Base-by-base conservation (phyloP, 2,329 filamentous ascomycete genomes). In the Endoconidiophora polonica region DNA sequence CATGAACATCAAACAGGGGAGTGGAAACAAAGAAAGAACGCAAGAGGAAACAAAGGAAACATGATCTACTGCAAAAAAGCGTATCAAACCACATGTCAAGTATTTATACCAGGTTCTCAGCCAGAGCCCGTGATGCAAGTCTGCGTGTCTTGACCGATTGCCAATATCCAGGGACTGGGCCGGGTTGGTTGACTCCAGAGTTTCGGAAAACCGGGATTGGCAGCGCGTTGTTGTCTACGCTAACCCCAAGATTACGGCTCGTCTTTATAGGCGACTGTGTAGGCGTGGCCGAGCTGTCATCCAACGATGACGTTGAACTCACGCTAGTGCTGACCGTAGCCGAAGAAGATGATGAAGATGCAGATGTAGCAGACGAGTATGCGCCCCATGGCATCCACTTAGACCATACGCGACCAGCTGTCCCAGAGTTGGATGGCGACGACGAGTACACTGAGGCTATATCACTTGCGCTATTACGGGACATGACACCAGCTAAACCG, bases 111-210 rank as follows among this genome's bases (percentile, higher is more conserved):
- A 49, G 46, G 16, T 29, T 48, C 16, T 52, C 50, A 3, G 37
- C 40, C 23, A 49, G 16, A n/a, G 50, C 46, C 44, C 42, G 46
- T 16, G 50, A 14, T 29, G 50, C 50, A 40, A 44, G 24, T 29
- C 52, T 44, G 5, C 44, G 43, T 5, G 43, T 29, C 40, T 46
- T 50, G 6, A 41, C 52, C 7, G 39, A 29, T 29, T 18, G n/a
- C 52, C 47, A 50, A 26, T 90, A 82, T 0, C 85, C 84, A 0
- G 82, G 76, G 41, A 91, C 81, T 0, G 77, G 71, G 0, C 85
- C 85, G 1, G 76, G 72, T 60, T 90, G 85, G 58, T 91, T 91
- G 59, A 91, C 86, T 0, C 85, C 85, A 1, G 83, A 75, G 3
- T 74, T 65, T 41, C 84, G 70, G 41, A 67, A 67, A 33, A 65